Evolutionary conservation across 345 rosid species (phyloP), one percentile per base, ranked within the genome.

Genomic region (Citrus mangshanensis): DNA sequence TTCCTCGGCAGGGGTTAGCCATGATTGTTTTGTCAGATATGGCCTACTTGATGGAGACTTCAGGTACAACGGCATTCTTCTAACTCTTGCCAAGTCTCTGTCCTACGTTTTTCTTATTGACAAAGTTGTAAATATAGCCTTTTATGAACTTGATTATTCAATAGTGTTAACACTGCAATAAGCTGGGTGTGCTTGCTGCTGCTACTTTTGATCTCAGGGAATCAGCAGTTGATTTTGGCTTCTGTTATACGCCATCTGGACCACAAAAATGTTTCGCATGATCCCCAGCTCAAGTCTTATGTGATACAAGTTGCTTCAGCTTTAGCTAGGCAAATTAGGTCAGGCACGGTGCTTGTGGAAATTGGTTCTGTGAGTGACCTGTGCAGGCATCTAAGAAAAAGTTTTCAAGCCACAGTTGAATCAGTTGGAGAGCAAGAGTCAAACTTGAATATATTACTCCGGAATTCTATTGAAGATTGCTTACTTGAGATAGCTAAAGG

Each of bases 381-480:
- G 76, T 94, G 99, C 84, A 89, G 97, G 84, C 99, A 96, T 90
- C 79, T 96, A 81, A 86, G 99, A 83, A 96, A 93, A 88, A 91
- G 95, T 80, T 89, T 96, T 77, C 98, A 94, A 81, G 91, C 91
- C 46, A 88, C 92, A 3, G 84, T 88, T 68, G 91, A 91, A 81
- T 80, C 95, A 69, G 84, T 58, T 30, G 98, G 90, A 82, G 91
- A 90, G 74, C 91, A 87, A 63, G 98, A 93, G 61, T 79, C 87
- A 72, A 89, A 86, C 77, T 69, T 85, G 83, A 92, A 95, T 82
- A 70, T 86, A 74, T 79, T 79, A 76, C 97, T 96, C 68, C 99
- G 93, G 77, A 91, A 91, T 76, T 85, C 99, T 82, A 93, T 91
- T 76, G 97, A 93, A 90, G 97, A 91, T 86, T 94, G 99, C 86